Base-by-base conservation (phyloP, 306 rosid genomes). In the Dalbergia cochinchinensis region DNA sequence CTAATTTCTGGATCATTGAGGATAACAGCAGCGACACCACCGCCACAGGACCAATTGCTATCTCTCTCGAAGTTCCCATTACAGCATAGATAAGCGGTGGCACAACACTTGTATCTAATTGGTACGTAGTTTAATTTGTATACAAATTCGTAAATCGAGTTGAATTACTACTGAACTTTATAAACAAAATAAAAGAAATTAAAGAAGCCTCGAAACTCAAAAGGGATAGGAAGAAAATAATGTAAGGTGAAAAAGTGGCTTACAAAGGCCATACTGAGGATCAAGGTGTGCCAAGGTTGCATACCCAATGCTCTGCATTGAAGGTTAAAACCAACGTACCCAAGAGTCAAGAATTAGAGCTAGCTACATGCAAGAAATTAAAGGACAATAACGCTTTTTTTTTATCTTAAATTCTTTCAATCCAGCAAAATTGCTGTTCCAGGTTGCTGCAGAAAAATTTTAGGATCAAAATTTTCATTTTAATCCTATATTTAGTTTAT, bases 11-110 rank as follows among this genome's bases (percentile, higher is more conserved):
- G 10, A 91, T 69, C 98, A 94, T 91, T 5, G 98, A 88, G 4
- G 92, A 91, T 74, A 94, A 69, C 54, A 92, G 88, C 69, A 92
- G 68, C 0, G 98, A 94, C 50, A 92, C 94, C 68, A 94, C 94
- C 0, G 98, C 97, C 20, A 94, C 98, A 1, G 98, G 97, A 63
- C 97, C 98, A 65, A 94, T 85, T 33, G 98, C 97, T 65, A 91
- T 86, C 74, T 94, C 92, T 78, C 94, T 87, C 0, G 98, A 92
- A 14, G 86, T 91, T 74, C 98, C 98, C 94, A 92, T 89, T n/a
- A 89, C 87, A 71, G 97, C 94, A 65, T 94, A 94, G 64, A 94
- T 85, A 12, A 94, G 86, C 2, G 98, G 98, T 54, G 98, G 98
- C 11, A 94, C 97, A 53, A 94, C 89, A 78, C 97, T 94, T 13